Evolutionary conservation across 139 green algal genomes (phyloP).

Genomic region (Chara braunii): DNA sequence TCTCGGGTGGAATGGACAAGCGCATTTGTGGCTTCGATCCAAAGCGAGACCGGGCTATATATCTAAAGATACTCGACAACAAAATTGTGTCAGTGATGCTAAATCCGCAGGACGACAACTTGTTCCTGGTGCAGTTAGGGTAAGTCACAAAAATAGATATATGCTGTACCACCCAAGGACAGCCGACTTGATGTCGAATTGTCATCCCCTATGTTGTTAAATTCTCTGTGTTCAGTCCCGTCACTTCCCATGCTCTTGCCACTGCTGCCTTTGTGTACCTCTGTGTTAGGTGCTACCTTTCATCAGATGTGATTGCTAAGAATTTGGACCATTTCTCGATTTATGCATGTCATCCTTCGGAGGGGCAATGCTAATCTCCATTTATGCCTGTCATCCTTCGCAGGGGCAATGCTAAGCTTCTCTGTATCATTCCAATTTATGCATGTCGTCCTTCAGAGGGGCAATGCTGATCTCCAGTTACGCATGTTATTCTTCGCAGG

Average conservation of each 20-base stretch:
- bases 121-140: conserved; percentile 23
- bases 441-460: no score
- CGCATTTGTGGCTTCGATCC: conserved; percentile 13
- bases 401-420: no score
- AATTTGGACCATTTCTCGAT: no score
- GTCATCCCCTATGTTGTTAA: background rate
- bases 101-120: conserved; percentile 21
- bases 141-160: background rate
- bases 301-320: background rate
- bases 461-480: no score
- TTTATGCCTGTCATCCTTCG: no score
- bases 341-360: no score
- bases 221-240: background rate
- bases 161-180: no score
- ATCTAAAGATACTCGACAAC: conserved; percentile 15
- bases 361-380: no score
- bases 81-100: conserved; percentile 15
- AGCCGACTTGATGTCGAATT: no score
- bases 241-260: background rate
- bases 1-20: conserved; percentile 28
- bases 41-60: background rate
- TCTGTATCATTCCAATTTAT: no score
- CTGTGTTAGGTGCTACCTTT: background rate
- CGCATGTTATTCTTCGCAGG: no score
- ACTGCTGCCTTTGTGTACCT: background rate